Conservation (phyloP, 2,329 filamentous ascomycete genomes). For the Hypomyces rosellus region DNA sequence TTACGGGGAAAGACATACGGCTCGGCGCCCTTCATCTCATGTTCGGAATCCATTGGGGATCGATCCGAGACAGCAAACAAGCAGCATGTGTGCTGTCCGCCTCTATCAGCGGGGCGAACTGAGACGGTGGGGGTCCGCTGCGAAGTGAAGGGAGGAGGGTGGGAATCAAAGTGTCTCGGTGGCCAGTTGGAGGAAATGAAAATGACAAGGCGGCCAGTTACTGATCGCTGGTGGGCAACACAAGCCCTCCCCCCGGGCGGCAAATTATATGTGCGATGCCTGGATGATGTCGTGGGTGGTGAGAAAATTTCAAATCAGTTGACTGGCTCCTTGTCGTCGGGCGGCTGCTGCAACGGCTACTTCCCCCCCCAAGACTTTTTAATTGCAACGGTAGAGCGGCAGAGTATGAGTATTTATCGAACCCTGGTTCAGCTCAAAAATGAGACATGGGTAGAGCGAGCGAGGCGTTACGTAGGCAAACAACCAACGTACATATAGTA, state of each 20-base stretch:
- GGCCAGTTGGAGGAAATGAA: neutral
- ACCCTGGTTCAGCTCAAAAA: conserved; percentile 2
- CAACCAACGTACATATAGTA: too few relatives aligned
- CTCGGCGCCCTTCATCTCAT: too few relatives aligned
- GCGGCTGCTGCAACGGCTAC: neutral
- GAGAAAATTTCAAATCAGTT: too few relatives aligned
- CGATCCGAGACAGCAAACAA: neutral
- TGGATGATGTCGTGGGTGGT: too few relatives aligned
- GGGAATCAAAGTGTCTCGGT: neutral
- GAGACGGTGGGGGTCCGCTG: neutral
- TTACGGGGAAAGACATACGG: too few relatives aligned
- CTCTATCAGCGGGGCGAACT: neutral
- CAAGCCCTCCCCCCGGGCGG: too few relatives aligned
- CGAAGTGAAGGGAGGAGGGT: neutral
- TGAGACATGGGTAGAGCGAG: too few relatives aligned
- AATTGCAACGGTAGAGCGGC: neutral
- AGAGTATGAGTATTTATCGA: neutral
- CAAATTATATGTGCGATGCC: too few relatives aligned
- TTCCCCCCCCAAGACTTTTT: too few relatives aligned
- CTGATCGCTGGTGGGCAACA: too few relatives aligned
- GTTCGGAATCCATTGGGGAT: neutral
- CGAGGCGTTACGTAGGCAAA: too few relatives aligned
- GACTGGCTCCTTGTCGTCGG: neutral
- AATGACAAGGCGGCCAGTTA: too few relatives aligned
- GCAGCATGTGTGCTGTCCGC: neutral